Evolutionary conservation across 2,329 filamentous ascomycete species (phyloP).

Genomic region (Venturia oleaginea): DNA sequence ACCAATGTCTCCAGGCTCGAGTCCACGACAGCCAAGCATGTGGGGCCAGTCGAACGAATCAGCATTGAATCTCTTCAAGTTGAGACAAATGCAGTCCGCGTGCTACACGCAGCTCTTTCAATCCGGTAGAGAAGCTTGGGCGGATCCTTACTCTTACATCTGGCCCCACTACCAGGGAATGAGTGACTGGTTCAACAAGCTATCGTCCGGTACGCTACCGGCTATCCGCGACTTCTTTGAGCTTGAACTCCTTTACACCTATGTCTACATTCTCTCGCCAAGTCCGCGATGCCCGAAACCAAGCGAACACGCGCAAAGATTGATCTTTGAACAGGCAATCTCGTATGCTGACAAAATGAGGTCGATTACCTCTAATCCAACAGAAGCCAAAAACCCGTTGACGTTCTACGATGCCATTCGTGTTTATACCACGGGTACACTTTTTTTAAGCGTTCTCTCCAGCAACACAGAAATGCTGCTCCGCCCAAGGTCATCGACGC

Average conservation of each 20-base stretch:
- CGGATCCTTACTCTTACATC: conserved; percentile 60
- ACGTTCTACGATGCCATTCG: conserved; percentile 84
- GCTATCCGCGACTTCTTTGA: conserved; percentile 70
- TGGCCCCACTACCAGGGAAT: conserved; percentile 70
- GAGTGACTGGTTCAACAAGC: conserved; percentile 71
- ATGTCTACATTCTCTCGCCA: conserved; percentile 79
- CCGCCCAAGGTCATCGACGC: conserved; percentile 32
- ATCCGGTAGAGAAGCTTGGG: conserved; percentile 58
- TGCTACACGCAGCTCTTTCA: conserved; percentile 90
- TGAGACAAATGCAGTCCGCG: conserved; percentile 75
- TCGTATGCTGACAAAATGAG: conserved; percentile 61
- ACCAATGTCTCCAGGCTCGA: conserved; percentile 30
- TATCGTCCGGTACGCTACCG: conserved; percentile 56
- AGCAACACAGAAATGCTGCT: conserved; percentile 42
- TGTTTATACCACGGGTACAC: conserved; percentile 59
- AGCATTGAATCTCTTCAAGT: conserved; percentile 68
- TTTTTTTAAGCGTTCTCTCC: conserved; percentile 48
- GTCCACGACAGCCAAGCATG: conserved; percentile 40
- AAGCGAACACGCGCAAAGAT: conserved; percentile 63
- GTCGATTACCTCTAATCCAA: conserved; percentile 1
- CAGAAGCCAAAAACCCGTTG: conserved; percentile 38
- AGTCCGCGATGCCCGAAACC: conserved; percentile 64
- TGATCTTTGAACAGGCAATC: conserved; percentile 81
- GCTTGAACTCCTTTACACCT: conserved; percentile 82
- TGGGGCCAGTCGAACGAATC: conserved; percentile 54